Evolutionary conservation across 805 yeast genomes (phyloP), one percentile per base, ranked within the genome.

Genomic region (Zygoascus flipseniorum): DNA sequence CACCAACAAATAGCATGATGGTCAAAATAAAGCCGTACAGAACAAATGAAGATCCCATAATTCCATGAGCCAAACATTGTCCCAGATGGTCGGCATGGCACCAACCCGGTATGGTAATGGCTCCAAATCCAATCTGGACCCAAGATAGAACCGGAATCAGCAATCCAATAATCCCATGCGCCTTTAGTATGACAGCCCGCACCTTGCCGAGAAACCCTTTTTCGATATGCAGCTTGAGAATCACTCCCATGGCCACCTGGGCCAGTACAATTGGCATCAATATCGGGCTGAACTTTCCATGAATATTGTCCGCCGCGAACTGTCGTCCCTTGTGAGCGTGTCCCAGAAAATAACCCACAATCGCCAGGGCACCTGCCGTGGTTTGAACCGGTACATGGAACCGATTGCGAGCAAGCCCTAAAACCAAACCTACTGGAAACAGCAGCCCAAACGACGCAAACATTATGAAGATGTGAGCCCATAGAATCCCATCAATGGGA

Each of bases 41-140:
- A 10, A 92, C 77, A 61, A 92, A 92, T 0, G 95, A 84, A 23
- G 87, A 78, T 0, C 98, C 98, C 98, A 92, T 92, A 56, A 92
- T 87, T 4, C 97, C 97, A 67, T 92, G 98, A 0, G 98, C 98
- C 43, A 89, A 79, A 68, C 98, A 92, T 69, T 92, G 98, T 23
- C 98, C 98, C 0, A 95, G 82, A 62, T 87, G 93, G 37, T 68
- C 75, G 35, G 62, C 70, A 60, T 88, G 82, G 69, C 98, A 92
- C 68, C 89, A 92, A 1, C 96, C 97, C 58, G 88, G 79, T 57
- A 89, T 65, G 1, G 96, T 85, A 46, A 87, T 83, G 5, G 92
- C 88, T 0, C 95, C 92, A 71, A 92, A 70, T 50, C 89, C 82
- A 32, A 80, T 77, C 58, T 87, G 82, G 9, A 89, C 83, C 86